Evolutionary conservation across 805 yeast species (phyloP), one percentile per base, ranked within the genome.

Genomic region (Wickerhamiella kurtzmanii): DNA sequence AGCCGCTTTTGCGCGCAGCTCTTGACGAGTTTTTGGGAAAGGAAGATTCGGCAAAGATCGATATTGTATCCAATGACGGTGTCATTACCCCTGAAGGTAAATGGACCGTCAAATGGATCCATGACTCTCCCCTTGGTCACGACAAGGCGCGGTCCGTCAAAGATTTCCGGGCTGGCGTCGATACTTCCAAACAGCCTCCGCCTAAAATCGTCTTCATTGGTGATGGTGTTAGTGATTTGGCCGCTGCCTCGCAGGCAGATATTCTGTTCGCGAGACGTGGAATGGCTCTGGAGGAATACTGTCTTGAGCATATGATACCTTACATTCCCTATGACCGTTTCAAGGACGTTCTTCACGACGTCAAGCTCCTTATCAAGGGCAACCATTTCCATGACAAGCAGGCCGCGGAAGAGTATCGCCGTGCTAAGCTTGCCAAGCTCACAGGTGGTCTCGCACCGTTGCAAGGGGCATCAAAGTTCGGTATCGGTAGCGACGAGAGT

Each of bases 131-230:
- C 39, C 62, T 68, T 21, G 72, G 72, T 47, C 72, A 68, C 53
- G 72, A 68, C 55, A 68, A 68, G 64, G 67, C 72, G 21, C 55
- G 52, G 40, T 63, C 70, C 4, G 61, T 68, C 49, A 55, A 60
- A 47, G 71, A 68, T 50, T 66, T 65, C 60, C 56, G 62, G 25
- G 48, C 44, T 20, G 38, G 44, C 18, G 42, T 43, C 43, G 55
- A 47, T 41, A 43, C 50, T 16, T 11, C 47, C 37, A 49, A 49
- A 44, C 51, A 51, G 22, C 53, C 55, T 22, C 71, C 69, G 44
- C 80, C 80, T 0, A 61, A 73, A 46, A 56, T 76, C 22, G 62
- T 63, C 11, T 76, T 77, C 28, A 65, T 77, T 49, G 81, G 82
- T 8, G 73, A 75, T 37, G 82, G 82, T 3, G 72, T 76, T 22